Base-by-base conservation (phyloP, 2,329 filamentous ascomycete genomes). In the Colletotrichum coccodes region DNA sequence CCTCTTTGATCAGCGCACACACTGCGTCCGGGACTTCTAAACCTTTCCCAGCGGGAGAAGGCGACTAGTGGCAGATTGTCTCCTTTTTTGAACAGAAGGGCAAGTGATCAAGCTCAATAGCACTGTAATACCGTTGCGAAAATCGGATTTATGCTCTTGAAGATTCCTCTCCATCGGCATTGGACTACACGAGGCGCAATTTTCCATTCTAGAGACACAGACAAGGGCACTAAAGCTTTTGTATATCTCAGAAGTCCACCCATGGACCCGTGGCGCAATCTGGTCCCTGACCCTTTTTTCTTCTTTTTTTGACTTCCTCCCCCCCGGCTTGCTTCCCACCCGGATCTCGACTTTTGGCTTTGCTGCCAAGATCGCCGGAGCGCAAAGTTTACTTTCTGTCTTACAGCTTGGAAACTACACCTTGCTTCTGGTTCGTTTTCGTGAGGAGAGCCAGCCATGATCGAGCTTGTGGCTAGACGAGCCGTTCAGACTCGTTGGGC, bases 401-500 rank as follows among this genome's bases (percentile, higher is more conserved):
- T 6, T 46, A 28, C 23, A 11, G 16, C 26, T 30, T n/a, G n/a
- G n/a, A 21, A 44, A 34, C 36, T 38, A 18, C 36, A 28, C 21
- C 4, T 28, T 30, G 38, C 23, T 23, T 28, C 14, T 12, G 14
- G 28, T 23, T 32, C 28, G 8, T 6, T 7, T 36, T 14, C 30
- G 28, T 38, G 34, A 50, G 21, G 16, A 50, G 58, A 11, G 11
- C 30, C 38, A 23, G 6, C 6, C 14, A 49, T 53, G 28, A 36
- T 56, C 40, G 56, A 54, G 34, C 34, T 42, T 23, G 12, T 65
- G 26, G 57, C 42, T 30, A 21, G 47, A 36, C 21, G 56, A 16
- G 56, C 53, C 47, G 49, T 60, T 28, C n/a, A 60, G 21, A 56
- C 56, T 46, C 46, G 47, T 8, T 65, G 62, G 62, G 50, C 50